Evolutionary conservation across 23 red algal genomes (phyloP).

Genomic region (Cyanidioschyzon merolae): DNA sequence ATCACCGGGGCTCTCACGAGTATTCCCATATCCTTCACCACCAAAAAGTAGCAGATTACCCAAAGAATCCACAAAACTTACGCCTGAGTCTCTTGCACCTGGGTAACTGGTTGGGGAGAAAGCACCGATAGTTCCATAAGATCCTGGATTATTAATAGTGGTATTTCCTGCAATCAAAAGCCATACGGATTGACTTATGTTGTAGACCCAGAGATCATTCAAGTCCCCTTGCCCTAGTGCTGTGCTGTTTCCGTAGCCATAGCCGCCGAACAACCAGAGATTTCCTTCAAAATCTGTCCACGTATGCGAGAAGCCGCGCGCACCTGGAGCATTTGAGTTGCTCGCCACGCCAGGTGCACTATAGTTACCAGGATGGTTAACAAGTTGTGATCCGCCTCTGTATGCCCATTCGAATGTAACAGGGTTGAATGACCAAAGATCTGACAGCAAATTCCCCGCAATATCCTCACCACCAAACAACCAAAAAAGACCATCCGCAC

Average conservation of each 20-base stretch:
- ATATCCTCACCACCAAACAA: background rate
- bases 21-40: background rate
- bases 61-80: background rate
- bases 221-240: background rate
- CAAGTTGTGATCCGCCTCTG: background rate
- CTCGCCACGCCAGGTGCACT: background rate
- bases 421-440: background rate
- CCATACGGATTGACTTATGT: background rate
- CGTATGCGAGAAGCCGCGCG: background rate
- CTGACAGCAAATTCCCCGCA: background rate
- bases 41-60: conserved; percentile 4
- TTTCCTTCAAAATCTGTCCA: background rate
- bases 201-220: conserved; percentile 8
- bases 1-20: background rate
- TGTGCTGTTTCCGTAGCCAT: conserved; percentile 1
- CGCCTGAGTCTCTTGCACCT: background rate
- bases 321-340: background rate
- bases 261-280: background rate
- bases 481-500: background rate
- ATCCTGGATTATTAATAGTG: background rate
- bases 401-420: background rate
- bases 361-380: background rate
- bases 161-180: background rate
- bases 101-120: background rate
- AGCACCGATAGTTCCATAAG: background rate